These are phyloP conservation scores for Henckelia pumila DNA, from an alignment of 257 asterid species.

Conservation along the genomic window DNA sequence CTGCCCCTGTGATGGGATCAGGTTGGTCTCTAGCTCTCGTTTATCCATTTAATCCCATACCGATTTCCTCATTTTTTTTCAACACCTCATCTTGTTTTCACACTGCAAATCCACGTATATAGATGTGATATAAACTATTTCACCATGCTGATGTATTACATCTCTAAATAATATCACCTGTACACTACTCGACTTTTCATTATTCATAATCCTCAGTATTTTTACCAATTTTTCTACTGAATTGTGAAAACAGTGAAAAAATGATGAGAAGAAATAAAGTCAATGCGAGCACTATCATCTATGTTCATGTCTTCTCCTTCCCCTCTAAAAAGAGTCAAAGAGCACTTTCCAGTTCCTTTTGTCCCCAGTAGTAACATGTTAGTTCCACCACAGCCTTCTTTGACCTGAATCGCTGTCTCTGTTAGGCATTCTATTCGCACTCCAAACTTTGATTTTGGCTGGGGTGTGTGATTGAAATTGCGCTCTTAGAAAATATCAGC, in stretches of 20 bases:
- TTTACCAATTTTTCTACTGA: background rate
- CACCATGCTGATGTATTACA: background rate
- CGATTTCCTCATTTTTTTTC: background rate
- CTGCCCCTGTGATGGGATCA: slow-evolving; percentile 93
- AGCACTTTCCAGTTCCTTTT: background rate
- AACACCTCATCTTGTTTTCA: background rate
- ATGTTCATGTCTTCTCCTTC: background rate
- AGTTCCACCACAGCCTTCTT: background rate
- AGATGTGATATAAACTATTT: background rate
- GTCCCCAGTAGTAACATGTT: background rate
- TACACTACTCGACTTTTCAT: no score
- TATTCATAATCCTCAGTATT: background rate
- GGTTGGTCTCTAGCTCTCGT: slow-evolving; percentile 44
- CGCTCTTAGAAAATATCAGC: no score
- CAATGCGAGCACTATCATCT: background rate
- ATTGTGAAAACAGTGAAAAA: background rate
- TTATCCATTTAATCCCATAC: background rate
- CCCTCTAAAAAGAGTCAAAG: background rate
- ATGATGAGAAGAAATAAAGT: background rate
- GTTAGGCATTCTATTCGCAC: background rate
- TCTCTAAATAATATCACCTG: background rate
- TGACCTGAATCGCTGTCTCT: background rate
- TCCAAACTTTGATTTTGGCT: background rate
- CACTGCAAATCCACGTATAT: background rate
- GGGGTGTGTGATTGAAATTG: background rate